phyloP scores from a whole-genome alignment of 2,329 filamentous ascomycete genomes.

The Alternaria angustiovoidea region DNA sequence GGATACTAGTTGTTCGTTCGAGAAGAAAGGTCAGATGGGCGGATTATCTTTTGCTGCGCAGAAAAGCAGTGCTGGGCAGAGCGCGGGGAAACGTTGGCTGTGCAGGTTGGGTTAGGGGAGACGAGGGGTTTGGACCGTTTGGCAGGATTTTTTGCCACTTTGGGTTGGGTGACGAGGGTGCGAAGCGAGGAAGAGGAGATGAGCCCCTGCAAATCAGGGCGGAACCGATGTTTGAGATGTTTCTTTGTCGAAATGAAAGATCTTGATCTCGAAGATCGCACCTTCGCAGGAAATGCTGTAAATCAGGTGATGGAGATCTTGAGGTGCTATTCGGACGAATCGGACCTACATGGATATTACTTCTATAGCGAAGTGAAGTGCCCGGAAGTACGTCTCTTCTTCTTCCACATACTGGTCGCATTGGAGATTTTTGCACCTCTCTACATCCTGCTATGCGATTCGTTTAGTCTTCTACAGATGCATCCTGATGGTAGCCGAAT shows the following conservation, averaged over 20 bases:
- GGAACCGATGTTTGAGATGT: background rate
- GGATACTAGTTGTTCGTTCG: background rate
- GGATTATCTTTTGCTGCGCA: constrained; percentile 8
- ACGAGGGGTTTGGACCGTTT: background rate
- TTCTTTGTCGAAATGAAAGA: constrained; percentile 2
- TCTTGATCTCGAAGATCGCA: constrained; percentile 1
- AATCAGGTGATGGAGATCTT: background rate
- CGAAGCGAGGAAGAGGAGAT: constrained; percentile 7
- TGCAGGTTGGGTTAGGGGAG: background rate
- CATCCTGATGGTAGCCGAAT: background rate
- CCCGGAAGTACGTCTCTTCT: background rate
- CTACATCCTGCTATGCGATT: background rate
- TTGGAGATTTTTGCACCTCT: background rate
- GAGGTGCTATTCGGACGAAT: background rate
- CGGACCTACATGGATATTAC: background rate
- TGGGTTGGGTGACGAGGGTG: constrained; percentile 6
- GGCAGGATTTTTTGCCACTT: constrained; percentile 11
- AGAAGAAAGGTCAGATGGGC: background rate
- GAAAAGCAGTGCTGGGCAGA: background rate
- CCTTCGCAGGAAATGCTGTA: background rate
- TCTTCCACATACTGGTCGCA: background rate
- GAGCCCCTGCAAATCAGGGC: constrained; percentile 6
- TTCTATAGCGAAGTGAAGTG: background rate
- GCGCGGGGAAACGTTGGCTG: background rate
- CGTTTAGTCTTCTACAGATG: background rate